These are phyloP conservation scores for Blastobotrys malaysiensis DNA, from an alignment of 1,139 yeast species.

Conservation along the genomic window DNA sequence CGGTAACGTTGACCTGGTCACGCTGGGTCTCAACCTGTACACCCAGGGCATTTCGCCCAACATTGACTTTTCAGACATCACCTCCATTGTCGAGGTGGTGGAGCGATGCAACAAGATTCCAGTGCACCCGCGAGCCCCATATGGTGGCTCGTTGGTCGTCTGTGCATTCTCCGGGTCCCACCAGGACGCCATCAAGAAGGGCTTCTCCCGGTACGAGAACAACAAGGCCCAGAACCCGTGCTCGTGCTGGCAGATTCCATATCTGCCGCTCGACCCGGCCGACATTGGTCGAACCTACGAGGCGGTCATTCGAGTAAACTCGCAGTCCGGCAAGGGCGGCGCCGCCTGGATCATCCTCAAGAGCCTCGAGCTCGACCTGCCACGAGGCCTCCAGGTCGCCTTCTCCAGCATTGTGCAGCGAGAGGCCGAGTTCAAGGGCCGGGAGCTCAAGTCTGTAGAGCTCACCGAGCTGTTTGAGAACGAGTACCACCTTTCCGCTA, in stretches of 20 bases:
- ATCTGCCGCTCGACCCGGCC: conserved; percentile 91
- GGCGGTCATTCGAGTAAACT: conserved; percentile 95
- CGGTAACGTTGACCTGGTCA: conserved; percentile 93
- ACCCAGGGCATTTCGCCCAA: conserved; percentile 90
- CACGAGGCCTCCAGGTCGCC: conserved; percentile 85
- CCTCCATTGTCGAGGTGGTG: conserved; percentile 74
- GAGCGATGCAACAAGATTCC: conserved; percentile 96
- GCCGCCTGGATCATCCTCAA: conserved; percentile 96
- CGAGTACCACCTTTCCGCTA: conserved; percentile 54
- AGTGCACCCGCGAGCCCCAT: conserved; percentile 89
- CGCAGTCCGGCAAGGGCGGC: conserved; percentile 98
- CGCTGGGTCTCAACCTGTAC: conserved; percentile 86
- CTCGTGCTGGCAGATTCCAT: conserved; percentile 75
- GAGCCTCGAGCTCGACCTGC: conserved; percentile 83
- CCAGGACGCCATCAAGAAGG: conserved; percentile 97
- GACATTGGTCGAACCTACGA: conserved; percentile 96
- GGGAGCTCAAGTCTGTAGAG: conserved; percentile 76
- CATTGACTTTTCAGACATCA: conserved; percentile 81
- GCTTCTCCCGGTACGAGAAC: conserved; percentile 60
- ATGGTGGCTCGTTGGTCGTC: conserved; percentile 93
- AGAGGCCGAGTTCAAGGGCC: conserved; percentile 76
- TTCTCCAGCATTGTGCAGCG: conserved; percentile 80
- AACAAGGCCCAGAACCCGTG: conserved; percentile 40
- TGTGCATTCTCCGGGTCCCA: conserved; percentile 97
- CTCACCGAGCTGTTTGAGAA: conserved; percentile 68